phyloP scores from a whole-genome alignment of 176 grass and related monocot genomes.

The Eragrostis nindensis region DNA sequence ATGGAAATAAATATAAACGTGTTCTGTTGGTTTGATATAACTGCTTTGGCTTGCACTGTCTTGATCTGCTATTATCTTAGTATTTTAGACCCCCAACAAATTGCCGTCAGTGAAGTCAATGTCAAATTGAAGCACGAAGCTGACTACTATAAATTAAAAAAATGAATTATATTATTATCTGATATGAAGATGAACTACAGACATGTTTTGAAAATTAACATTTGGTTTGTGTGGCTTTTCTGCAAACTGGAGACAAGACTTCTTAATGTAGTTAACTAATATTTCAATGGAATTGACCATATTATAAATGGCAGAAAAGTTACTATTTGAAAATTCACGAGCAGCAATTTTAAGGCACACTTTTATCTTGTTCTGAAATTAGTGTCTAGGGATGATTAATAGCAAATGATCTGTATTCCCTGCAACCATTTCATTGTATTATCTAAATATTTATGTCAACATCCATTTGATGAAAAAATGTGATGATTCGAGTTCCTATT shows the following conservation, averaged over 20 bases:
- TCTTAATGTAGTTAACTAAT: not conserved
- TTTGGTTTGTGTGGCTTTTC: not conserved
- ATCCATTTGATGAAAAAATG: not conserved
- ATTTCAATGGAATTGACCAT: not conserved
- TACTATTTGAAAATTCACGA: slow-evolving; percentile 1
- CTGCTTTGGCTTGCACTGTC: not conserved
- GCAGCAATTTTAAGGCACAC: not conserved
- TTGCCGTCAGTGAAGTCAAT: slow-evolving; percentile 3
- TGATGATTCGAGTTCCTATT: slow-evolving; percentile 25
- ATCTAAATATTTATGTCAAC: slow-evolving; percentile 11
- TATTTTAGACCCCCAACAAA: not conserved
- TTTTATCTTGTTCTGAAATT: slow-evolving; percentile 17
- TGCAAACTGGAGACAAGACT: not conserved
- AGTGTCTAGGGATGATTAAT: slow-evolving; percentile 15
- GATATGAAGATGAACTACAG: no score
- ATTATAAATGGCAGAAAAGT: not conserved
- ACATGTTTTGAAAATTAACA: no score
- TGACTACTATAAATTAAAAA: no score
- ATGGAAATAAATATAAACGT: not conserved
- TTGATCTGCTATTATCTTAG: not conserved
- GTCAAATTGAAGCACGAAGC: slow-evolving; percentile 5
- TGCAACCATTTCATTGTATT: slow-evolving; percentile 34
- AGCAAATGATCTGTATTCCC: slow-evolving; percentile 28
- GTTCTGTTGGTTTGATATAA: slow-evolving; percentile 17
- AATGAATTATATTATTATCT: no score